These are phyloP conservation scores for Cercospora beticola DNA, from an alignment of 2,329 filamentous ascomycete genomes.

Conservation along the genomic window DNA sequence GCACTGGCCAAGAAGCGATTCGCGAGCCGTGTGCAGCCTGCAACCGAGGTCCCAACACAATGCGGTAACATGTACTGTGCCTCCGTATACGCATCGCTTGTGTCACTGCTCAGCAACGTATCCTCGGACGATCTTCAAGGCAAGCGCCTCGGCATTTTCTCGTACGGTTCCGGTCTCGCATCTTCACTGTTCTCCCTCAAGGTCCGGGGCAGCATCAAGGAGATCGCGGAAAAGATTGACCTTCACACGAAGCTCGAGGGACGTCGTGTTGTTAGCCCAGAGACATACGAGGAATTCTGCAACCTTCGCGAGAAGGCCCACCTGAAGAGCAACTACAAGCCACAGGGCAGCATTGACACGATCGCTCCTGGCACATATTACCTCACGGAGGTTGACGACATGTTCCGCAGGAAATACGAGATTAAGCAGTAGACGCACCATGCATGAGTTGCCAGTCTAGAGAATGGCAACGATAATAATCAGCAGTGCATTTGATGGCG, in stretches of 20 bases:
- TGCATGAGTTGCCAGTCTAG: background rate
- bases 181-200: slow-evolving; percentile 53
- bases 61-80: slow-evolving; percentile 59
- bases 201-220: slow-evolving; percentile 48
- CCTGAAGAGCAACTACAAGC: slow-evolving; percentile 51
- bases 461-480: background rate
- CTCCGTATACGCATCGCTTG: slow-evolving; percentile 52
- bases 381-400: slow-evolving; percentile 51
- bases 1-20: slow-evolving; percentile 54
- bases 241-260: slow-evolving; percentile 48
- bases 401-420: slow-evolving; percentile 53
- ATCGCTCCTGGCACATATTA: slow-evolving; percentile 53
- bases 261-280: slow-evolving; percentile 47
- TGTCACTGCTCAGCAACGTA: slow-evolving; percentile 50
- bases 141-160: slow-evolving; percentile 54
- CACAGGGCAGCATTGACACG: slow-evolving; percentile 45
- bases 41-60: slow-evolving; percentile 52
- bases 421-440: slow-evolving; percentile 46
- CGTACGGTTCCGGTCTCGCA: slow-evolving; percentile 54
- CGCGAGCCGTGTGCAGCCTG: slow-evolving; percentile 50
- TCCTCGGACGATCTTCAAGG: slow-evolving; percentile 47
- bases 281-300: slow-evolving; percentile 56
- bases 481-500: slow-evolving; percentile 8
- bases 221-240: slow-evolving; percentile 50
- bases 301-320: slow-evolving; percentile 53